Evolutionary conservation across 2,329 filamentous ascomycete genomes (phyloP), one percentile per base, ranked within the genome.

Genomic region (Hypoxylon sp.): DNA sequence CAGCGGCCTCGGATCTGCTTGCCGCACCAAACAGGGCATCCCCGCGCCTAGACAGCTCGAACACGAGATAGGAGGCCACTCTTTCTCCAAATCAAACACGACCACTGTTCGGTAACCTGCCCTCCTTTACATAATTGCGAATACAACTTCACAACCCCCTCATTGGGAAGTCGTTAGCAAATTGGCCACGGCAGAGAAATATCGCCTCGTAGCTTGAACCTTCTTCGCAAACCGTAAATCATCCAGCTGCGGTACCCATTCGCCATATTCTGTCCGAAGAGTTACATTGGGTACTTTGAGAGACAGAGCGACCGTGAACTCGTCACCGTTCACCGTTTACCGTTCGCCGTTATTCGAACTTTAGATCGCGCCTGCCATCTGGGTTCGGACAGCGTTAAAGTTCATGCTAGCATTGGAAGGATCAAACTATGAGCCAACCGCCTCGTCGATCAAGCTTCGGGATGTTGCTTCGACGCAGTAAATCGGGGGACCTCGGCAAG

Each of bases 381-480:
- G 48, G 46, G 46, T 55, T 14, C 44, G 59, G 64, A 59, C 42
- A 53, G 44, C 55, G 50, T 59, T 71, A 33, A n/a, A 64, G 61
- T 70, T 67, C 54, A 62, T 69, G 71, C 69, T 64, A 67, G 50
- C 49, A 32, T 60, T 11, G 40, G 56, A 57, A 63, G 61, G 53
- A 45, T 57, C 46, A 66, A 65, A 71, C 60, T 65, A 77, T 77
- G 75, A 77, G 74, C 66, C 70, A 76, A 55, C 67, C 72, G 64
- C 74, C 73, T 59, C 81, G 83, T 71, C 80, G 82, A 64, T 80
- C 83, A 44, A 84, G 83, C 54, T 79, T 87, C 61, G 84, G 83
- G 28, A 76, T 78, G 56, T 82, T 87, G 68, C 80, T 87, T 61
- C 83, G 84, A 72, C 83, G 85, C 65, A 81, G 82, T 68, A 87